A percentile compares a stretch with the other conserved stretches of the same genome.
phyloP scores from a whole-genome alignment of 1,284 basidiomycete species.

The Phaffia rhodozyma region DNA sequence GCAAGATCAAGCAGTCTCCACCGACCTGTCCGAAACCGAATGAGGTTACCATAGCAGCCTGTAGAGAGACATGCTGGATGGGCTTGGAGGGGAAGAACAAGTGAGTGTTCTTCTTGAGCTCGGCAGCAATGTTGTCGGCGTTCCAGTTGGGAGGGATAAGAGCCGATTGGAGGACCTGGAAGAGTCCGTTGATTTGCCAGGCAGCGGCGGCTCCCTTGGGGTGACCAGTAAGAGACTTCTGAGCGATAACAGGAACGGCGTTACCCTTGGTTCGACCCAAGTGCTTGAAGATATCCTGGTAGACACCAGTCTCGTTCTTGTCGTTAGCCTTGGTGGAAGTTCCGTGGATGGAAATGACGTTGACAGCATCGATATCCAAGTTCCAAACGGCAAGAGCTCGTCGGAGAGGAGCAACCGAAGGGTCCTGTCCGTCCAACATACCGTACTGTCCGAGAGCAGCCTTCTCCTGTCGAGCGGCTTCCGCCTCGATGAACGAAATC shows the following conservation, averaged over 20 bases:
- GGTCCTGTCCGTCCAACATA: slow-evolving; percentile 82
- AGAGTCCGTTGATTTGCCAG: slow-evolving; percentile 90
- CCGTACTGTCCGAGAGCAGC: slow-evolving; percentile 80
- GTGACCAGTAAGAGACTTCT: slow-evolving; percentile 92
- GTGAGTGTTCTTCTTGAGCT: slow-evolving; percentile 78
- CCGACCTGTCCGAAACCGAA: slow-evolving; percentile 99
- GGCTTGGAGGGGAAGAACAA: slow-evolving; percentile 96
- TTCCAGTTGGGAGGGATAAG: slow-evolving; percentile 95
- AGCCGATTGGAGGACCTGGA: slow-evolving; percentile 75
- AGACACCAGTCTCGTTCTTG: slow-evolving; percentile 94
- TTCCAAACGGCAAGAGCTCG: slow-evolving; percentile 95
- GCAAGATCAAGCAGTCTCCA: slow-evolving; percentile 74
- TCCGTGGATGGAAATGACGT: slow-evolving; percentile 45
- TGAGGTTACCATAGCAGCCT: slow-evolving; percentile 84
- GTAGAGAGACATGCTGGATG: slow-evolving; percentile 84
- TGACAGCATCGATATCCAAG: slow-evolving; percentile 78
- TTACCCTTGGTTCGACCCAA: slow-evolving; percentile 84
- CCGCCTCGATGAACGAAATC: slow-evolving; percentile 70
- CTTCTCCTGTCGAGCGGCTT: slow-evolving; percentile 80
- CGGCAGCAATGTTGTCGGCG: slow-evolving; percentile 88
- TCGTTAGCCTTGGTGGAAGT: slow-evolving; percentile 97
- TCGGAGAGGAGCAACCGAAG: slow-evolving; percentile 76
- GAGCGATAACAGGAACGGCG: slow-evolving; percentile 90
- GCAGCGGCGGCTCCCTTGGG: slow-evolving; percentile 94
- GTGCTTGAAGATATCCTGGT: slow-evolving; percentile 83